A percentile compares a stretch with the other conserved stretches of the same genome.
Conservation (phyloP, 306 rosid species). For the Glycine tomentella region DNA sequence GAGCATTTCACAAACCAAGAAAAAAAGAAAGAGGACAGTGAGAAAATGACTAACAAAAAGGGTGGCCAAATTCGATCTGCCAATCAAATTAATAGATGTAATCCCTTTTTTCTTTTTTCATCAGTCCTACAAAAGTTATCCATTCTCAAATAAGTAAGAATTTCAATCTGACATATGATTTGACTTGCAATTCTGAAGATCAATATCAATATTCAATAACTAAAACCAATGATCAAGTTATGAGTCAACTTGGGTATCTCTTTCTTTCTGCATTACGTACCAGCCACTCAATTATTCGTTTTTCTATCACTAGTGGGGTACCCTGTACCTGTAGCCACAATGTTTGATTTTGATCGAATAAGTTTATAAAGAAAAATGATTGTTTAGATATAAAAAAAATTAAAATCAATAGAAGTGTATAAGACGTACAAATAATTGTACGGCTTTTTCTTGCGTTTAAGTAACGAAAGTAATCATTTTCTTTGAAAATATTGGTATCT, state of each 20-base stretch:
- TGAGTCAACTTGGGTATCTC: not conserved
- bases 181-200: conserved; percentile 9
- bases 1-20: no score
- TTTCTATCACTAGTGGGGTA: not conserved
- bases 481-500: not conserved
- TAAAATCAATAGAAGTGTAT: not conserved
- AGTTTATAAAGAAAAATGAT: not conserved
- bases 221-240: not conserved
- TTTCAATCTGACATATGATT: conserved; percentile 9
- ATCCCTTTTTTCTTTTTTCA: not conserved
- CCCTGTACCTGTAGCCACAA: not conserved
- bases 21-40: no score
- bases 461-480: not conserved
- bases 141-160: conserved; percentile 4
- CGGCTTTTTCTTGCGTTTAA: not conserved
- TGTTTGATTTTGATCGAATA: not conserved
- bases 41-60: no score
- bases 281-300: not conserved
- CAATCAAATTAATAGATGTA: no score
- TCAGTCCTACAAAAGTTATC: not conserved
- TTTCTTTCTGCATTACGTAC: not conserved
- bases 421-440: not conserved
- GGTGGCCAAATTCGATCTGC: no score
- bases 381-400: not conserved
- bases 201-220: not conserved